phyloP scores from a whole-genome alignment of 176 grass and related monocot species.

The Zea mays region DNA sequence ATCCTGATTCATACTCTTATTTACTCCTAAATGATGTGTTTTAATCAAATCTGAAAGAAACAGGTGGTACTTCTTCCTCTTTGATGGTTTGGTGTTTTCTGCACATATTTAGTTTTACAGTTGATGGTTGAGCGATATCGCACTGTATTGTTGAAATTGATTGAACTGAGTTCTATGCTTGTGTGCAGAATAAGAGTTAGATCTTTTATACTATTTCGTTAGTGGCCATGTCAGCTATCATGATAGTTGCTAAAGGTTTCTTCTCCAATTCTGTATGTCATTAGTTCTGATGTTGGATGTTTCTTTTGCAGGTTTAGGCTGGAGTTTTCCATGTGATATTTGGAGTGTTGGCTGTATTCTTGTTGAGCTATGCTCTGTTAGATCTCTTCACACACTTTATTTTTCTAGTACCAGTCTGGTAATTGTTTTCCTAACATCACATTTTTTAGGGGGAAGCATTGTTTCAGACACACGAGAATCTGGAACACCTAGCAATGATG shows the following conservation, averaged over 20 bases:
- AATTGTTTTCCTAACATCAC: constrained; percentile 28
- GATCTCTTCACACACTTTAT: constrained; percentile 43
- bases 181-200: constrained; percentile 12
- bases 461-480: constrained; percentile 93
- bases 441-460: constrained; percentile 81
- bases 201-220: constrained; percentile 14
- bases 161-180: constrained; percentile 18
- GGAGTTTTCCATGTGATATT: constrained; percentile 92
- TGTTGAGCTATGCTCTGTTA: constrained; percentile 81
- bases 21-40: constrained; percentile 2
- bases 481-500: constrained; percentile 98
- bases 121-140: constrained; percentile 2
- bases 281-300: constrained; percentile 38
- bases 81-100: not conserved
- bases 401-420: constrained; percentile 25
- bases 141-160: constrained; percentile 19
- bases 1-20: constrained; percentile 16
- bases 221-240: constrained; percentile 8
- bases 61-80: not conserved
- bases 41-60: constrained; percentile 3
- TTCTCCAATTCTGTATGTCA: not conserved
- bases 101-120: constrained; percentile 26
- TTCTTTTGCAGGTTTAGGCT: constrained; percentile 69
- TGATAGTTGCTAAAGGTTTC: constrained; percentile 33
- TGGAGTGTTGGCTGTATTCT: constrained; percentile 97